Conservation (phyloP, 2,329 filamentous ascomycete species). For the Coniochaeta pulveracea region DNA sequence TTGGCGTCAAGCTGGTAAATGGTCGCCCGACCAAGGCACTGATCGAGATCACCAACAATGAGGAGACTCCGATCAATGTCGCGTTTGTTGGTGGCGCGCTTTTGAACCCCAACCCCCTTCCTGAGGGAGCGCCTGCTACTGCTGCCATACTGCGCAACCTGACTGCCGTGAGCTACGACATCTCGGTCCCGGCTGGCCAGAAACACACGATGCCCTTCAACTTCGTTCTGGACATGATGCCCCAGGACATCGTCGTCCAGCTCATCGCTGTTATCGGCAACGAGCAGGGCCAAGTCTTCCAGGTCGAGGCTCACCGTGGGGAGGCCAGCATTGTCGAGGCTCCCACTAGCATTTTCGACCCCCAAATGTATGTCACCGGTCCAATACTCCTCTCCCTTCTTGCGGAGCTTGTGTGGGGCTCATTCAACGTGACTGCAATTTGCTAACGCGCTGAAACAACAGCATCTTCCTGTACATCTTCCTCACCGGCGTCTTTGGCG, state of each 20-base stretch:
- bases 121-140: constrained; percentile 31
- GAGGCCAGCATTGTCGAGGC: constrained; percentile 81
- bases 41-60: constrained; percentile 75
- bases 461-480: constrained; percentile 98
- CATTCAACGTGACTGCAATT: constrained; percentile 5
- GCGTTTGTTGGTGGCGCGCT: constrained; percentile 69
- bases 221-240: constrained; percentile 85
- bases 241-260: constrained; percentile 74
- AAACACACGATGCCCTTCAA: constrained; percentile 68
- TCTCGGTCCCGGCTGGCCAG: constrained; percentile 64
- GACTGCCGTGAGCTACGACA: constrained; percentile 62
- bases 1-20: constrained; percentile 93
- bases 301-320: constrained; percentile 69
- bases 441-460: too few relatives aligned
- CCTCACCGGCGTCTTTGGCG: constrained; percentile 66
- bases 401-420: background rate
- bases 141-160: constrained; percentile 70
- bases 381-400: constrained; percentile 30
- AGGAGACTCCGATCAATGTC: constrained; percentile 63
- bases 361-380: constrained; percentile 65
- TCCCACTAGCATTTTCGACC: constrained; percentile 84
- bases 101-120: constrained; percentile 41
- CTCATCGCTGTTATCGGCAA: constrained; percentile 65
- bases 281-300: constrained; percentile 57
- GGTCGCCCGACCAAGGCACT: constrained; percentile 74